Base-by-base conservation (phyloP, 345 rosid species). In the Sonneratia alba region DNA sequence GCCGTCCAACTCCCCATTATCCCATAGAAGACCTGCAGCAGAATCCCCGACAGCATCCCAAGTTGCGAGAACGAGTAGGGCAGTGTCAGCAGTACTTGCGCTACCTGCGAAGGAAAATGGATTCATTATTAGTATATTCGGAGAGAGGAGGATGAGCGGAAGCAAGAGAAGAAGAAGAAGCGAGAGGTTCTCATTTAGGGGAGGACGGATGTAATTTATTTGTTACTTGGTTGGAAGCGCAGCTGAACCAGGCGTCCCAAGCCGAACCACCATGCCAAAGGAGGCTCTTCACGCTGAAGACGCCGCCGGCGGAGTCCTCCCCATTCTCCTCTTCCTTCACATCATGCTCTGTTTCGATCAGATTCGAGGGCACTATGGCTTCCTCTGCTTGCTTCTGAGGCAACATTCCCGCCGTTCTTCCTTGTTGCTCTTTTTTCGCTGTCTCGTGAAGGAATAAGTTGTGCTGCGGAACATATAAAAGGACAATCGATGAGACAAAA, bases 221-320 rank as follows among this genome's bases (percentile, higher is more conserved):
- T 42, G 97, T 97, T 38, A 95, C 98, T 96, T 93, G 99, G 82
- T 95, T 95, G 74, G 99, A 95, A 64, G 99, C 96, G 57, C 98
- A 95, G 67, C 98, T 92, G 88, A 95, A 95, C 99, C 99, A 95
- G 62, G 99, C 99, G 75, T 95, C 99, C 99, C 99, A 95, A 61
- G 75, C 90, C 1, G 99, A 95, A 74, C 99, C 99, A 40, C 99
- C 99, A 51, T 95, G 99, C 99, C 99, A 95, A 36, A 95, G 87
- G 63, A 88, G 19, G 83, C 70, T 89, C 77, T 88, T 92, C 70
- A 95, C 74, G 61, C 78, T 79, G 19, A 88, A 80, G 67, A 84
- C 67, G 68, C 67, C 77, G 49, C 67, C 51, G 51, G 51, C 21
- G 14, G 88, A 77, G 32, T 73, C 76, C 14, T 47, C 84, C 53